Conservation (phyloP, 2,329 filamentous ascomycete species). For the Penicillium sp. region DNA sequence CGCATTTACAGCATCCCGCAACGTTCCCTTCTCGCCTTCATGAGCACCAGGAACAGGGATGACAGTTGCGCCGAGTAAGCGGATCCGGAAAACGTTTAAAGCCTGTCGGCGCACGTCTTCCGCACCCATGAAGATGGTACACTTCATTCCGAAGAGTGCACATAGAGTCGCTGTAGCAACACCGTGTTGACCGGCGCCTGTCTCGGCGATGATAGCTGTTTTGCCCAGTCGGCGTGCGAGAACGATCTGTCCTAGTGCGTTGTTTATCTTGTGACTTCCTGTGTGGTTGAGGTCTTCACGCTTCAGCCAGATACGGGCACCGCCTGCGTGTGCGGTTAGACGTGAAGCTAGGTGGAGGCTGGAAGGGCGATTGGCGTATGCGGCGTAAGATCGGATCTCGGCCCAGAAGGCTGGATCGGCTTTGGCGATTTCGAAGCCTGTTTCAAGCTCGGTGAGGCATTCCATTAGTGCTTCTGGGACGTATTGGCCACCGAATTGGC, state of each 20-base stretch:
- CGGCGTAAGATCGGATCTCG: constrained; percentile 87
- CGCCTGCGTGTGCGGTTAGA: constrained; percentile 80
- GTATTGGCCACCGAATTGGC: constrained; percentile 92
- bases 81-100: constrained; percentile 94
- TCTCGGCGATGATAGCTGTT: constrained; percentile 95
- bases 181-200: constrained; percentile 92
- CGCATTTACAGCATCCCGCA: constrained; percentile 87
- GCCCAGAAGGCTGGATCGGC: constrained; percentile 91
- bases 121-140: constrained; percentile 95
- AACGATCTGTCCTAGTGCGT: constrained; percentile 87
- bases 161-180: constrained; percentile 95
- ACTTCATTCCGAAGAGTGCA: constrained; percentile 95
- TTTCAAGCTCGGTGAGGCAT: constrained; percentile 81
- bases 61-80: constrained; percentile 85
- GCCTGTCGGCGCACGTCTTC: constrained; percentile 93
- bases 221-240: constrained; percentile 86
- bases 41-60: constrained; percentile 64
- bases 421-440: constrained; percentile 80
- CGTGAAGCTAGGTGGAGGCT: constrained; percentile 83
- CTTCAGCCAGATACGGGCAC: constrained; percentile 95
- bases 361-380: constrained; percentile 90
- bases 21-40: constrained; percentile 49
- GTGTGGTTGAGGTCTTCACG: constrained; percentile 96
- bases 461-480: constrained; percentile 97
- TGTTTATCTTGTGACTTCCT: constrained; percentile 98